phyloP scores from a whole-genome alignment of 768 basidiomycete species.

The Russula lepida region DNA sequence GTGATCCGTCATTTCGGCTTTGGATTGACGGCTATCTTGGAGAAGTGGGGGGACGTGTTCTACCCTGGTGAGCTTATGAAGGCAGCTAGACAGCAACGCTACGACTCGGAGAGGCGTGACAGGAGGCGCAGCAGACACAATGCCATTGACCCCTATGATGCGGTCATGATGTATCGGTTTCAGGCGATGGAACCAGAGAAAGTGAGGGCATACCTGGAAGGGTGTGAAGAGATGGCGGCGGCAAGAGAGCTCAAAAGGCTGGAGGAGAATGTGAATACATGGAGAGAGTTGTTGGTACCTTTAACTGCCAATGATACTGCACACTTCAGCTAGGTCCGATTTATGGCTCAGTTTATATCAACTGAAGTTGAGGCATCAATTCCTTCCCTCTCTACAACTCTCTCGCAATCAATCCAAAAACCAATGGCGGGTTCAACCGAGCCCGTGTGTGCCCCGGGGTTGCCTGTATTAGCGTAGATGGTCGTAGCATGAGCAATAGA shows the following conservation, averaged over 20 bases:
- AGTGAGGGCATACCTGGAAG: neutral
- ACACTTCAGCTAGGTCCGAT: too few species aligned
- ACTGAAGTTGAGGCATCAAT: too few species aligned
- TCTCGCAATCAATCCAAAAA: too few species aligned
- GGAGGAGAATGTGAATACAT: neutral
- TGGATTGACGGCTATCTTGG: neutral
- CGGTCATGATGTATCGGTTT: neutral
- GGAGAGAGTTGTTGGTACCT: neutral
- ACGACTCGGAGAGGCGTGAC: neutral
- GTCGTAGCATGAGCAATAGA: too few species aligned
- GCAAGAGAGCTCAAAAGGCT: neutral
- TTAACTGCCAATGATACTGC: too few species aligned
- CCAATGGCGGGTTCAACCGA: too few species aligned
- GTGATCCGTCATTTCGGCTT: neutral
- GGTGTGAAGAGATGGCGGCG: neutral
- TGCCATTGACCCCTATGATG: neutral
- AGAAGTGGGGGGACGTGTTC: neutral
- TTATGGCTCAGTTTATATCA: too few species aligned
- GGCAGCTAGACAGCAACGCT: too few species aligned
- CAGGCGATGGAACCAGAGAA: neutral
- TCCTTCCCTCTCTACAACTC: too few species aligned
- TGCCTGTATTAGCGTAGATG: too few species aligned
- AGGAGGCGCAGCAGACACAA: neutral
- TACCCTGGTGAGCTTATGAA: too few species aligned
- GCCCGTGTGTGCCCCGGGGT: too few species aligned